Base-by-base conservation (phyloP, 1,139 yeast genomes). In the Schizosaccharomyces versatilis region DNA sequence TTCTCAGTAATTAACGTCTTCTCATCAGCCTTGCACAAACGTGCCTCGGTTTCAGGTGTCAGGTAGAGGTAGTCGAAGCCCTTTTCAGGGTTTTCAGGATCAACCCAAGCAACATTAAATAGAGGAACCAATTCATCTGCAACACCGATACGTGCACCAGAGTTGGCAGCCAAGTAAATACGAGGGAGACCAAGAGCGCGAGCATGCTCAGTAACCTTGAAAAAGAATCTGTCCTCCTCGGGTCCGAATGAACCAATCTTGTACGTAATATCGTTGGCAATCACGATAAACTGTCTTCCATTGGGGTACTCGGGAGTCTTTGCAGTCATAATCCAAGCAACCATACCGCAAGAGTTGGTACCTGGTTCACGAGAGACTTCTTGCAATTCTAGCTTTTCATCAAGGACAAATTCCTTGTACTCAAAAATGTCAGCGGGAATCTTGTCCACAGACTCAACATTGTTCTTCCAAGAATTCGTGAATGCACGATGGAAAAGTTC, bases 171-270 rank as follows among this genome's bases (percentile, higher is more conserved):
- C 64, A 90, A 75, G 69, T 90, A 93, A 59, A 90, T 78, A 72
- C 98, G 77, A 65, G 98, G 98, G 62, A 93, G 79, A 58, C 98
- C 98, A 62, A 80, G 75, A 65, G 77, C 75, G 71, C 95, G 79
- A 36, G 97, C 96, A 61, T 81, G 75, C 64, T 85, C 94, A 51
- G 98, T 90, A 62, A 93, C 95, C 67, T 81, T 80, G 73, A 84
- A 77, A 75, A 90, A 90, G 73, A 80, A 90, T 57, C 71, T 73
- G 70, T 90, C 98, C 72, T 90, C 98, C 63, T 78, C 81, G n/a
- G 98, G 98, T 63, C 98, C 98, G 65, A 90, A 90, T 1, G 98
- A 90, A 69, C 98, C 98, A 70, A 90, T 90, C 78, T 85, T 88
- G 73, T 76, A 90, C 49, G 98, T 93, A 64, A 90, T 93, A 69